These are phyloP conservation scores for Persicaria tinctoria DNA, from an alignment of 148 eudicot genomes.

Conservation along the genomic window DNA sequence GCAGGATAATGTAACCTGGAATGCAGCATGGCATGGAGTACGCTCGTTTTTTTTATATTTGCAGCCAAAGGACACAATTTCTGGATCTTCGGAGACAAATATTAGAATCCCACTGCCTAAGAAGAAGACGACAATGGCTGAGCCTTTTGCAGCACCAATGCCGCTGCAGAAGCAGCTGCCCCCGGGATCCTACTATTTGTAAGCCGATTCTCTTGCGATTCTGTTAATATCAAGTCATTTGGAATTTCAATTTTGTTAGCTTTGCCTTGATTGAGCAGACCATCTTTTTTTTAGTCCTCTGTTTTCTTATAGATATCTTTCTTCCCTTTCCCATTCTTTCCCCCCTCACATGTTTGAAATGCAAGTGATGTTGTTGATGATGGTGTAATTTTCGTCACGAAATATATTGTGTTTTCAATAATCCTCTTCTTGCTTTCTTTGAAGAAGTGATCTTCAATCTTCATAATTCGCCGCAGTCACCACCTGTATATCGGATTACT, in stretches of 20 bases:
- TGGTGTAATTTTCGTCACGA: background rate
- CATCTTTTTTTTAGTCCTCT: conserved; percentile 10
- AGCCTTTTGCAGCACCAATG: background rate
- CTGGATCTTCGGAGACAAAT: background rate
- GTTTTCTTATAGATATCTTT: conserved; percentile 8
- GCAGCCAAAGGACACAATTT: background rate
- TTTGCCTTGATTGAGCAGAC: conserved; percentile 19
- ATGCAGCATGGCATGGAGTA: background rate
- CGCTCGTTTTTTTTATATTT: background rate
- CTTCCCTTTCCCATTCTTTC: conserved; percentile 1
- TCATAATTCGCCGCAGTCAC: background rate
- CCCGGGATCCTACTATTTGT: background rate
- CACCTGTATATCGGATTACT: too few relatives aligned
- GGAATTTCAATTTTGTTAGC: conserved; percentile 33
- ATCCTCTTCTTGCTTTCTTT: background rate
- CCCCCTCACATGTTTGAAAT: background rate
- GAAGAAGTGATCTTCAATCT: background rate
- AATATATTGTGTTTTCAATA: background rate
- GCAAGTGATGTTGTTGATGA: background rate
- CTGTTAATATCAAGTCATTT: conserved; percentile 34
- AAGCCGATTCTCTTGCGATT: background rate
- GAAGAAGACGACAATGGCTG: background rate
- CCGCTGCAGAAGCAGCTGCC: background rate
- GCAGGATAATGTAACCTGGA: conserved; percentile 42
- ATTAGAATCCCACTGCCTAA: background rate